Base-by-base conservation (phyloP, 2,329 filamentous ascomycete species). In the Diaporthe humulicola region DNA sequence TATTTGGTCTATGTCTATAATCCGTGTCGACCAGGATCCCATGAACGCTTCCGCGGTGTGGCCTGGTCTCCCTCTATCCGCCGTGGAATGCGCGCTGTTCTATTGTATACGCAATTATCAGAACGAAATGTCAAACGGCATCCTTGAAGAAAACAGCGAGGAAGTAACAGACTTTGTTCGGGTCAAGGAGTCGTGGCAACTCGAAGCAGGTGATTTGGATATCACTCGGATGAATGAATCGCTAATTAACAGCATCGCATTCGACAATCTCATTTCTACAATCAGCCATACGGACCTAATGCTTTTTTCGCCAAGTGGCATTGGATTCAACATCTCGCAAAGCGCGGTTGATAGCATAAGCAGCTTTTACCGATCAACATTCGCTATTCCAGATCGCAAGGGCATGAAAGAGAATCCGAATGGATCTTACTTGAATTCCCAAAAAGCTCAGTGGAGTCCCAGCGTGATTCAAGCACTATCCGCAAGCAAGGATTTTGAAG, bases 51-150 rank as follows among this genome's bases (percentile, higher is more conserved):
- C 33, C 0, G 40, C 14, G 25, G 40, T 10, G 12, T 74, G 64
- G 72, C 72, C 72, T 12, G 1, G 61, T 19, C 3, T 74, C 10
- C 50, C 50, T 28, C 38, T n/a, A 2, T 33, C 38, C 17, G 60
- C 72, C 1, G 25, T 42, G 60, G 72, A 74, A n/a, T 70, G 72
- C 30, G 72, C 45, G 3, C 52, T 74, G 0, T 57, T 42, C 42
- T 70, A 66, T 17, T 74, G 64, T 8, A 64, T 70, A 8, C 70
- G 61, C 4, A 56, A n/a, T n/a, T 61, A 74, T 33, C 42, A 74
- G 40, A 28, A 19, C 22, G n/a, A 30, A 9, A 52, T 74, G 1
- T 8, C n/a, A 8, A 61, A 54, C 15, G 52, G 61, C 8, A 61
- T 42, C 3, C 38, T 70, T n/a, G 40, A 36, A 25, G 54, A 28